A percentile compares a stretch with the other conserved stretches of the same genome.
phyloP scores from a whole-genome alignment of 2,329 filamentous ascomycete genomes.

The Verticillium zaregamsianum region DNA sequence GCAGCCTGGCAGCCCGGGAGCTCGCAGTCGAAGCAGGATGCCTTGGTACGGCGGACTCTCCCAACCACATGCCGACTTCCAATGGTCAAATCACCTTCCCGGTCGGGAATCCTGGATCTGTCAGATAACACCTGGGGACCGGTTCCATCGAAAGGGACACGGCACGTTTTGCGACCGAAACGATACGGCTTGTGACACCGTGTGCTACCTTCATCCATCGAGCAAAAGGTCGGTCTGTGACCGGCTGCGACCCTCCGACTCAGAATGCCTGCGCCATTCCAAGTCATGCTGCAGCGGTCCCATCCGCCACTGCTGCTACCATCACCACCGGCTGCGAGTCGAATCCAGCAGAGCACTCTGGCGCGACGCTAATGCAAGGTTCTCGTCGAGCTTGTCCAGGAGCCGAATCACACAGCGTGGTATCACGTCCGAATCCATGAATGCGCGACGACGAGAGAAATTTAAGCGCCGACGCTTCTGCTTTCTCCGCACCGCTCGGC shows the following conservation, averaged over 20 bases:
- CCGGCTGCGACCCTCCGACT: too few species aligned
- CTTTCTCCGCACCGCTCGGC: conserved; percentile 8
- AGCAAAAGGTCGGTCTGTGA: too few species aligned
- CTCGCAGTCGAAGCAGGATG: too few species aligned
- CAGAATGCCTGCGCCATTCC: neutral
- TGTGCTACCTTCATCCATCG: too few species aligned
- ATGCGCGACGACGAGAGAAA: conserved; percentile 2
- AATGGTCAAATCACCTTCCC: neutral
- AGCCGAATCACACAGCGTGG: conserved; percentile 5
- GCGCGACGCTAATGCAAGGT: conserved; percentile 9
- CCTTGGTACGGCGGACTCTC: too few species aligned
- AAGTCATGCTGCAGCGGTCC: neutral
- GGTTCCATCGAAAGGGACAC: neutral
- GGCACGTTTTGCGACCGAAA: neutral
- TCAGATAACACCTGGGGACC: neutral
- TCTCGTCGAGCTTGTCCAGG: conserved; percentile 1
- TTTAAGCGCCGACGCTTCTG: conserved; percentile 17
- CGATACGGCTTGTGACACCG: neutral
- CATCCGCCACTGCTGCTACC: neutral
- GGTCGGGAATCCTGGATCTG: neutral
- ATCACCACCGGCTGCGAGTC: neutral
- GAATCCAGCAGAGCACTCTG: neutral
- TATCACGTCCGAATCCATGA: neutral
- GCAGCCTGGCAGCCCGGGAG: too few species aligned
- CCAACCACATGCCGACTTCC: too few species aligned